These are phyloP conservation scores for Ophiobolus disseminans DNA, from an alignment of 2,329 filamentous ascomycete genomes.

Conservation along the genomic window DNA sequence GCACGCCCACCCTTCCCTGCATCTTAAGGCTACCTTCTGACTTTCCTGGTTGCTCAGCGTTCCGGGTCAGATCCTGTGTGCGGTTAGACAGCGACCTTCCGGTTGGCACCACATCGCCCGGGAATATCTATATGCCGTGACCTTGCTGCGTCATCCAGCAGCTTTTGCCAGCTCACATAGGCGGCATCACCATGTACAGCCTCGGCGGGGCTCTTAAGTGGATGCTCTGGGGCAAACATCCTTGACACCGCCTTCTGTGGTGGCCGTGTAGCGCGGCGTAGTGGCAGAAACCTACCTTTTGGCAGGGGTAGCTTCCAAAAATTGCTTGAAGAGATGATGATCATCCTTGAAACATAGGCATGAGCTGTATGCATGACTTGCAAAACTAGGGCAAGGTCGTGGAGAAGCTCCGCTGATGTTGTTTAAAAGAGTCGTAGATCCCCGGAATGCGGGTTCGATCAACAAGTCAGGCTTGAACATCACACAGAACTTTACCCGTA, in stretches of 20 bases:
- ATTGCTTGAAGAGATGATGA: neutral
- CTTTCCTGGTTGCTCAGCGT: slow-evolving; percentile 1
- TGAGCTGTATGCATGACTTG: slow-evolving; percentile 1
- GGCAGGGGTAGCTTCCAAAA: neutral
- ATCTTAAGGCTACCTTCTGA: slow-evolving; percentile 8
- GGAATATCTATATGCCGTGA: slow-evolving; percentile 7
- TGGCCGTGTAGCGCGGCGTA: too few species aligned
- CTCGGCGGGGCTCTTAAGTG: slow-evolving; percentile 4
- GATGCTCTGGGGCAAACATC: slow-evolving; percentile 20
- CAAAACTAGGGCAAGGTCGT: neutral
- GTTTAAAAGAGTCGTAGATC: slow-evolving; percentile 8
- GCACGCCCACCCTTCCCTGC: slow-evolving; percentile 27
- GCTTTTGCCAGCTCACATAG: slow-evolving; percentile 11
- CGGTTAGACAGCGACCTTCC: too few species aligned
- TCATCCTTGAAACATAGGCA: neutral
- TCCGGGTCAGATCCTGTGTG: slow-evolving; percentile 1
- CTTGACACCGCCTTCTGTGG: slow-evolving; percentile 22
- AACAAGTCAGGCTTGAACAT: too few species aligned
- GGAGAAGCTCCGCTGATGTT: slow-evolving; percentile 2
- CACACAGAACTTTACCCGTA: too few species aligned
- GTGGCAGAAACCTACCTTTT: neutral
- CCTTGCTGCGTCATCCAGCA: slow-evolving; percentile 30
- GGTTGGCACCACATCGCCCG: neutral
- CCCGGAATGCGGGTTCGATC: too few species aligned
- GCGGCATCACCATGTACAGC: slow-evolving; percentile 28